Base-by-base conservation (phyloP, 2,329 filamentous ascomycete genomes). In the Albophoma yamanashiensis region DNA sequence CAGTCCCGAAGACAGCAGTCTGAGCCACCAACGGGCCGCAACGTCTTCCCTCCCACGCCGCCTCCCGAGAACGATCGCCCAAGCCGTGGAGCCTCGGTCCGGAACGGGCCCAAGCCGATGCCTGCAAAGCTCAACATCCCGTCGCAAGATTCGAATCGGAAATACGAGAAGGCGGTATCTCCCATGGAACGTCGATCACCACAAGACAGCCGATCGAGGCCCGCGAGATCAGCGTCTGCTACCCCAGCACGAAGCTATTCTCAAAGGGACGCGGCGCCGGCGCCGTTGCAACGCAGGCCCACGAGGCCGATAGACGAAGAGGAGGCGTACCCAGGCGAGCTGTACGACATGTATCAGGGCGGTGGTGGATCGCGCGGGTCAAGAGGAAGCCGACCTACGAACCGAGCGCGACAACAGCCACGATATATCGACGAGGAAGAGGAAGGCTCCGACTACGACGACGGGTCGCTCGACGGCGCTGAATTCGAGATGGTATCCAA, bases 1-100 rank as follows among this genome's bases (percentile, higher is more conserved):
- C 82, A 84, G 66, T 93, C 89, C 69, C 85, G 89, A 64, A 84
- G 89, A 68, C 91, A 95, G 68, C 91, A 94, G 70, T 94, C 90
- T 22, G 92, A 94, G 70, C 91, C 91, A 11, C 90, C 91, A 0
- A 78, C 86, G 64, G 85, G 84, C 70, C 86, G 91, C 67, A 90
- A 89, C 67, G 84, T 93, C 63, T 97, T 97, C 77, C 94, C 94
- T 22, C 94, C 94, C n/a, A 97, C 94, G n/a, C 94, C 94, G 47
- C 94, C 94, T 8, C 94, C 94, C 7, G 94, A 99, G 78, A 84
- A 84, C 63, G 92, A 97, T 66, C 88, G 87, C 52, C 77, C 82
- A 67, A 81, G 75, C 64, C 79, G 85, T 27, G 83, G 77, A 58
- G 78, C 79, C 36, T 87, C 84, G n/a, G 82, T 87, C 56, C 82